Evolutionary conservation across 2,329 filamentous ascomycete genomes (phyloP), one percentile per base, ranked within the genome.

Genomic region (Domatiomyces catenatus): DNA sequence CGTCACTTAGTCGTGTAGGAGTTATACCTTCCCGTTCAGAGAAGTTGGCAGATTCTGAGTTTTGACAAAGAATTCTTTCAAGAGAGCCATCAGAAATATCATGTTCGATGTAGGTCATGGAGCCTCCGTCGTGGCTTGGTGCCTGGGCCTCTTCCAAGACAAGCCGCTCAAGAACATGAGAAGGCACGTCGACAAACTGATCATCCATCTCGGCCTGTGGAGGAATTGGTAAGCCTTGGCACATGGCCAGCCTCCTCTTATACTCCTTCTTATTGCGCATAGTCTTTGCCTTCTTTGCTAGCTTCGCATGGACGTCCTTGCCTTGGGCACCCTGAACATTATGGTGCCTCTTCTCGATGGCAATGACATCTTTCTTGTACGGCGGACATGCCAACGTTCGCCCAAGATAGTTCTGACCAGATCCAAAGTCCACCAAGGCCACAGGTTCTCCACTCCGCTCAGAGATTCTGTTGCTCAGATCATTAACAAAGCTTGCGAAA

Each of bases 321-420:
- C 77, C 78, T 64, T 81, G 86, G 3, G 92, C 90, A 7, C 87
- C 87, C 19, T 78, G 77, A 54, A 96, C 93, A 61, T 95, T 95
- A 59, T 84, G 80, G 60, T 86, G 81, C 55, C 82, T 81, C 52
- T 87, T 85, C 67, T 98, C 92, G 32, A 98, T 87, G 1, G 90
- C 92, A 50, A 96, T 80, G 44, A 96, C 84, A 57, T 88, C 80
- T 60, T 82, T 81, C 61, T 89, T 86, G 68, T 94, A 94, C 0
- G 89, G 88, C 49, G 81, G 75, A 54, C 83, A 87, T 12, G 90
- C 90, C 52, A 98, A 72, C 1, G 86, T 84, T 45, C 92, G 77
- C 0, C 92, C 90, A 2, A 98, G 79, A 62, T 98, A 98, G 63
- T 95, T 96, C 65, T 96, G 90, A 0, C 92, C 92, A 49, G 88